These are phyloP conservation scores for Panus rudis DNA, from an alignment of 768 basidiomycete species.

Conservation along the genomic window DNA sequence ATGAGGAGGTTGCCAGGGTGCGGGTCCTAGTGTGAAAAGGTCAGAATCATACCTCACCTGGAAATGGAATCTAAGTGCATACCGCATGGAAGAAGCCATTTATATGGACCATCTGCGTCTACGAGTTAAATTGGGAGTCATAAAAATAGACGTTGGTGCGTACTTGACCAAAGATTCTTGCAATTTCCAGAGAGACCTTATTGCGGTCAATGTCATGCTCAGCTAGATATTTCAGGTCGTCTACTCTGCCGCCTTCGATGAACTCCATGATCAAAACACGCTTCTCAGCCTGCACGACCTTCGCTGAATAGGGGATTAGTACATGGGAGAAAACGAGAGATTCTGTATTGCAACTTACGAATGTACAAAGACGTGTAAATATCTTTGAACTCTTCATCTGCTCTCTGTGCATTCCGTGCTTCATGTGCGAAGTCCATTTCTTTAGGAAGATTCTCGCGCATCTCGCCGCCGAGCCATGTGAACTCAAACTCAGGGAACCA, in stretches of 20 bases:
- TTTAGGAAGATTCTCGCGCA: slow-evolving; percentile 84
- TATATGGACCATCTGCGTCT: slow-evolving; percentile 83
- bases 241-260: slow-evolving; percentile 82
- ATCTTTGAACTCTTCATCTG: slow-evolving; percentile 60
- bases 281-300: slow-evolving; percentile 73
- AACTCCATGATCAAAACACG: slow-evolving; percentile 94
- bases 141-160: background rate
- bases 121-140: background rate
- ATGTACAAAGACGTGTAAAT: slow-evolving; percentile 81
- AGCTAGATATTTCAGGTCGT: slow-evolving; percentile 80
- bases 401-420: slow-evolving; percentile 75
- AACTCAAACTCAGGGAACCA: slow-evolving; percentile 96
- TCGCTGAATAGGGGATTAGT: slow-evolving; percentile 21
- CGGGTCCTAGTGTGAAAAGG: slow-evolving; percentile 58
- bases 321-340: background rate
- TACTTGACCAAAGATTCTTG: slow-evolving; percentile 66
- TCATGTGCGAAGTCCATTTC: slow-evolving; percentile 96
- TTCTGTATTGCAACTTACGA: slow-evolving; percentile 27
- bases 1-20: slow-evolving; percentile 94
- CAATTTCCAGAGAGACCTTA: slow-evolving; percentile 84
- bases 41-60: background rate
- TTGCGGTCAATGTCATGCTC: slow-evolving; percentile 85
- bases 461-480: slow-evolving; percentile 90
- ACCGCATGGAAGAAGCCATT: slow-evolving; percentile 89
- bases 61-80: slow-evolving; percentile 21